Base-by-base conservation (phyloP, 2,329 filamentous ascomycete species). In the Trichoderma brevicompactum region DNA sequence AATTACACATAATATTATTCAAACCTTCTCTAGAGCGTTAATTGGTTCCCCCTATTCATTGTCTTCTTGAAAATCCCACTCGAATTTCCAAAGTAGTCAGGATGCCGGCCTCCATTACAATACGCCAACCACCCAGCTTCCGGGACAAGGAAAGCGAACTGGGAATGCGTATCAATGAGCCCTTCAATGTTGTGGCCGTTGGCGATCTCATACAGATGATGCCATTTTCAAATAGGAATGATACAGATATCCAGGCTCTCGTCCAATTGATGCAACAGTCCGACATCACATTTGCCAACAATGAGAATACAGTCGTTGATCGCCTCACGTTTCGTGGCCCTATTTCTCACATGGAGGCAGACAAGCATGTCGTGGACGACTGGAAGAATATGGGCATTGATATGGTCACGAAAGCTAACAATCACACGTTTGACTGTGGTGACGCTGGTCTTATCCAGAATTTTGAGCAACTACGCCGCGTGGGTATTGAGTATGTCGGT, bases 271-370 rank as follows among this genome's bases (percentile, higher is more conserved):
- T 64, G 60, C 50, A 64, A 64, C 38, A 52, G 2, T 23, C 60
- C 6, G 60, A 64, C 8, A 48, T 64, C 9, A 64, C 60, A 7
- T 55, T 64, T 48, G 60, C 60, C 17, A 64, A 64, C 32, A 64
- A 64, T 8, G 60, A 64, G 34, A 64, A 64, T 13, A 64, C 60
- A 3, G 19, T 64, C n/a, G 60, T 64, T 23, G 60, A 64, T 55
- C 60, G 60, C 13, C 60, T 54, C 15, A 64, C 60, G 5, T 64
- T 55, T 12, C 49, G 40, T 19, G 60, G 60, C 32, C 50, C 60
- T 2, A n/a, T 46, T 13, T 17, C 41, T 15, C 60, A 64, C 41
- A 64, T 64, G 60, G 60, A 64, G 28, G 60, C 60, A 10, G 60
- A 64, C 28, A 55, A 54, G 15, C n/a, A 28, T 15, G 50, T 64